phyloP scores from a whole-genome alignment of 306 rosid species.

The Parietaria judaica region DNA sequence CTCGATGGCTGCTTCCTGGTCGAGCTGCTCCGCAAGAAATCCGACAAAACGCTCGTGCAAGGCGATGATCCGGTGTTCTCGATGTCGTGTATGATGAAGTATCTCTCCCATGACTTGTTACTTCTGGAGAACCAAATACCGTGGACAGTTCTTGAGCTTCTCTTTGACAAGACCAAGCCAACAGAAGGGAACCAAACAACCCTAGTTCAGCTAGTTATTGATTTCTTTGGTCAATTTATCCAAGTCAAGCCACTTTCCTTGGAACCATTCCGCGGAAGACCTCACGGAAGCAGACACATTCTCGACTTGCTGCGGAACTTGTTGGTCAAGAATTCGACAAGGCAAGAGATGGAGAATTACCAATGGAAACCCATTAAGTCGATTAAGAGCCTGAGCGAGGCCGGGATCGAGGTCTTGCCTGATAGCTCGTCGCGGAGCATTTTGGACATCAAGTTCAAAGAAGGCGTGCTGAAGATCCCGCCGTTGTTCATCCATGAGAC shows the following conservation, averaged over 20 bases:
- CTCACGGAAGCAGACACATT: background rate
- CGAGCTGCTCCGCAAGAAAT: slow-evolving; percentile 17
- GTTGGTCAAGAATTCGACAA: background rate
- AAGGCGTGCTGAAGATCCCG: slow-evolving; percentile 9
- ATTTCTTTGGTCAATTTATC: background rate
- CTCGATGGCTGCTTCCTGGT: slow-evolving; percentile 30
- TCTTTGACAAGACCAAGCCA: background rate
- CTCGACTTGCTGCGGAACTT: slow-evolving; percentile 4
- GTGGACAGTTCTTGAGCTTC: slow-evolving; percentile 17
- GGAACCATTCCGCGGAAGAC: background rate
- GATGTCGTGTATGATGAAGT: slow-evolving; percentile 3
- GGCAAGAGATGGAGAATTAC: background rate
- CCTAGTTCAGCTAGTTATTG: background rate
- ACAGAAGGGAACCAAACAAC: background rate
- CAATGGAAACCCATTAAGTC: background rate
- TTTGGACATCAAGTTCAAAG: slow-evolving; percentile 4
- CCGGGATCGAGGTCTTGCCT: slow-evolving; percentile 4
- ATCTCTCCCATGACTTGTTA: slow-evolving; percentile 15
- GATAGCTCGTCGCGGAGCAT: background rate
- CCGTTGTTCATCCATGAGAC: slow-evolving; percentile 10
- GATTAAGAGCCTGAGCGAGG: background rate
- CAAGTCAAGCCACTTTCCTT: background rate
- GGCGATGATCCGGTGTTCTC: slow-evolving; percentile 7
- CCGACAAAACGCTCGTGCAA: background rate
- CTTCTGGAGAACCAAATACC: slow-evolving; percentile 25